Evolutionary conservation across 148 eudicot genomes (phyloP), one percentile per base, ranked within the genome.

Genomic region (Cornus controversa): DNA sequence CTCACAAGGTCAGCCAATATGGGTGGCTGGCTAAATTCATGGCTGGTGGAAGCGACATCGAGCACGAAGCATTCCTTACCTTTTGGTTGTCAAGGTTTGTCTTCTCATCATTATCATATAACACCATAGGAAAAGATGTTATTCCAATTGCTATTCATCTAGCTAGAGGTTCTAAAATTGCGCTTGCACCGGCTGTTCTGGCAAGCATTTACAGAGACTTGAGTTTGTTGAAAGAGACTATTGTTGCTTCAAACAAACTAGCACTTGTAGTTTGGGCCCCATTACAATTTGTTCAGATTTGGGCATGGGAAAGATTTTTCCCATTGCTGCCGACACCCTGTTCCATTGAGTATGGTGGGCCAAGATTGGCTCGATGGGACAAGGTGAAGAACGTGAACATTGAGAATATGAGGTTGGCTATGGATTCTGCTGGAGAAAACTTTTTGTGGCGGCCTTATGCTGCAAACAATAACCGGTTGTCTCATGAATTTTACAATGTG

Each of bases 231-330:
- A 81, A 85, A 63, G 58, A 73, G 24, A 45, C 65, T 37, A 73
- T 82, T 8, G 11, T 64, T 29, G 22, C 50, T 42, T 42, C 8
- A 54, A 54, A 1, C 20, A 54, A 54, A 53, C n/a, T 27, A 1
- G 66, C 65, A 68, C 53, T 64, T 34, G 66, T 71, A 22, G 71
- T 81, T 27, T 83, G 81, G 81, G 85, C 85, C 3, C 89, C 86
- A 13, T 23, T 88, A 26, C 86, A 84, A 13, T 69, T 80, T 10
- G 83, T 88, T 4, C 90, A 88, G 60, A 66, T 81, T 40, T 90
- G 94, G 94, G 88, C 76, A 24, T 90, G 90, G 86, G 94, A 90
- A 42, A 84, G 94, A 78, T 84, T 87, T 27, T 85, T 86, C 4
- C 23, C 31, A 1, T 71, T 90, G 47, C 24, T 81, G 47, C 91